Evolutionary conservation across 768 basidiomycete genomes (phyloP).

Genomic region (Boletales sp.): DNA sequence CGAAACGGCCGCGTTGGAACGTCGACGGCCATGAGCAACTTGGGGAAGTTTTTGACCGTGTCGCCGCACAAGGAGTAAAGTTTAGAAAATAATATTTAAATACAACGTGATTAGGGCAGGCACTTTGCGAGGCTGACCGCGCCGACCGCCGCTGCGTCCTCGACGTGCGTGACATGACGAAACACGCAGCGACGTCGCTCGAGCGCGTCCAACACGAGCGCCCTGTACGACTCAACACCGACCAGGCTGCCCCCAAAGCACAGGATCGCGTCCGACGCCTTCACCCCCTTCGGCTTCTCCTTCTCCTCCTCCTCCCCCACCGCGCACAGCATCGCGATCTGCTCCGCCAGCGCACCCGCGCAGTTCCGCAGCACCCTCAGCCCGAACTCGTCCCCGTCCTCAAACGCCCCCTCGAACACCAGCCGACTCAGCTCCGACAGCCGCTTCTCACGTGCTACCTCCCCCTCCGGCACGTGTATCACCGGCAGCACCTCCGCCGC

Average conservation of each 20-base stretch:
- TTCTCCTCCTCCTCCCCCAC: slow-evolving; percentile 37
- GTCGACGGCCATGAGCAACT: slow-evolving; percentile 82
- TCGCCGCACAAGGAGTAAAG: slow-evolving; percentile 64
- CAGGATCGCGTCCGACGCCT: slow-evolving; percentile 55
- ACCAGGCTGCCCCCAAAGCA: slow-evolving; percentile 81
- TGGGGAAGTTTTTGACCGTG: slow-evolving; percentile 80
- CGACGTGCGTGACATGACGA: slow-evolving; percentile 59
- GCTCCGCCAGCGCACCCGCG: slow-evolving; percentile 52
- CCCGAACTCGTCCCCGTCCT: slow-evolving; percentile 63
- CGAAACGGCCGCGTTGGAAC: slow-evolving; percentile 74
- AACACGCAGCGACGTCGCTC: slow-evolving; percentile 58
- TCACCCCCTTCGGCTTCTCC: slow-evolving; percentile 36
- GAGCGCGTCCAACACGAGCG: slow-evolving; percentile 53
- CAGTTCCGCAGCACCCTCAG: slow-evolving; percentile 51
- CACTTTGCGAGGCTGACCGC: slow-evolving; percentile 50
- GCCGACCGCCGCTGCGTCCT: slow-evolving; percentile 66
- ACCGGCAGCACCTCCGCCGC: slow-evolving; percentile 59
- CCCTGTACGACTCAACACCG: slow-evolving; percentile 57
- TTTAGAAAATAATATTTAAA: not conserved
- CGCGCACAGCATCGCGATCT: slow-evolving; percentile 48
- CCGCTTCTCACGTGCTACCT: slow-evolving; percentile 61
- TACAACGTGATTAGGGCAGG: slow-evolving; percentile 20
- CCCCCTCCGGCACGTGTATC: slow-evolving; percentile 61
- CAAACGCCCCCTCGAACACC: slow-evolving; percentile 77
- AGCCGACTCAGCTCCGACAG: slow-evolving; percentile 70